A percentile compares a stretch with the other conserved stretches of the same genome.
phyloP scores from a whole-genome alignment of 2,329 filamentous ascomycete genomes.

The Epichloe hybrida region DNA sequence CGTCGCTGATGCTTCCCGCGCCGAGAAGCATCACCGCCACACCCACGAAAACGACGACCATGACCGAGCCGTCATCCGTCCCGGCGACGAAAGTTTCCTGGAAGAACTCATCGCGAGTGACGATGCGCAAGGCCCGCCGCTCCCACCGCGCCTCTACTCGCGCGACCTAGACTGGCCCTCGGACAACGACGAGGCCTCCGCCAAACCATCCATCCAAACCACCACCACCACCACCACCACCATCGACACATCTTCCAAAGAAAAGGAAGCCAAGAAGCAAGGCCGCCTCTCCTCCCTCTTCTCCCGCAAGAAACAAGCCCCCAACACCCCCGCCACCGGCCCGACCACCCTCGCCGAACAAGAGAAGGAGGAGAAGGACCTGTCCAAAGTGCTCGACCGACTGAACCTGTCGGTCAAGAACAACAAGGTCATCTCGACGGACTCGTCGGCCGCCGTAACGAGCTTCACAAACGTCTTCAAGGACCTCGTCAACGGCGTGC shows the following conservation, averaged over 20 bases:
- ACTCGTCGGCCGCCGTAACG: constrained; percentile 67
- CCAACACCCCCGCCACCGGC: constrained; percentile 9
- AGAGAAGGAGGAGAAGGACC: constrained; percentile 50
- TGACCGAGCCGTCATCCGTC: constrained; percentile 32
- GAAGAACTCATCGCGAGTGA: constrained; percentile 34
- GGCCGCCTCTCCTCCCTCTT: constrained; percentile 23
- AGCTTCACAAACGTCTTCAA: constrained; percentile 85
- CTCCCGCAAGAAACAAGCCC: constrained; percentile 29
- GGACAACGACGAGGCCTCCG: constrained; percentile 15
- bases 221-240: constrained; percentile 8
- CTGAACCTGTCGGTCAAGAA: constrained; percentile 74
- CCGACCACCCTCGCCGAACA: constrained; percentile 21
- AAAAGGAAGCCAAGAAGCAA: constrained; percentile 19
- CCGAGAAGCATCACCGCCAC: constrained; percentile 1
- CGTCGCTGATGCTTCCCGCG: constrained; percentile 1
- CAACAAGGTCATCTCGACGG: constrained; percentile 73
- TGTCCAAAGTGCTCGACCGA: constrained; percentile 66
- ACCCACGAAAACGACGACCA: constrained; percentile 4
- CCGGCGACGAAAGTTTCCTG: constrained; percentile 46
- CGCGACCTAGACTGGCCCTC: constrained; percentile 36
- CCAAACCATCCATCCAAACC: constrained; percentile 17
- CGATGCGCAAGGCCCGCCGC: constrained; percentile 34
- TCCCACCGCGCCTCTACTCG: constrained; percentile 40
- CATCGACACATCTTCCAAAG: constrained; percentile 15
- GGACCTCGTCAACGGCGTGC: constrained; percentile 82